Percentiles rank a stretch among this genome's conserved stretches.
Evolutionary conservation across 1,284 basidiomycete species (phyloP).

Genomic region (Porodaedalea pini): DNA sequence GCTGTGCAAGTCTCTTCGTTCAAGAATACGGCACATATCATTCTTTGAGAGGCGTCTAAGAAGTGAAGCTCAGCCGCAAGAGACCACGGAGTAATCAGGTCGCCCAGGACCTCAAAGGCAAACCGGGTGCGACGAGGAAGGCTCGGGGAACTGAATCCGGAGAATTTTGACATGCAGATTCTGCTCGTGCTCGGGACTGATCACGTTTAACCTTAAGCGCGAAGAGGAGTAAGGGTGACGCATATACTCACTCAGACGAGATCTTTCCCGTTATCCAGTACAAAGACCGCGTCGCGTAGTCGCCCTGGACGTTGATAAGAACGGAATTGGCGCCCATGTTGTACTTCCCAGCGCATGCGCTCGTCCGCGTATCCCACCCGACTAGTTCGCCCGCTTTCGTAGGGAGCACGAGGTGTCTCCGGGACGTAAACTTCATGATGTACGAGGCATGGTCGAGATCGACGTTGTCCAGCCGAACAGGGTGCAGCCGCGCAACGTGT

Average conservation of each 20-base stretch:
- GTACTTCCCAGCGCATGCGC: slow-evolving; percentile 9
- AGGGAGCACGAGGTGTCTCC: slow-evolving; percentile 19
- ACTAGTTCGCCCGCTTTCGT: slow-evolving; percentile 16
- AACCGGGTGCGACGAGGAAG: slow-evolving; percentile 11
- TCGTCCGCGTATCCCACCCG: slow-evolving; percentile 17
- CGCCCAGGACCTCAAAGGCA: slow-evolving; percentile 16
- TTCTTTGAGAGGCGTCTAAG: slow-evolving; percentile 16
- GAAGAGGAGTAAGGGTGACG: not conserved
- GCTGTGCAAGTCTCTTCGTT: slow-evolving; percentile 7
- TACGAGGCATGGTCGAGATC: slow-evolving; percentile 21
- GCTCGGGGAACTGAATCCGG: slow-evolving; percentile 21
- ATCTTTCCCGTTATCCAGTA: slow-evolving; percentile 21
- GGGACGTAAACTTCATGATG: slow-evolving; percentile 21
- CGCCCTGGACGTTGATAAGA: slow-evolving; percentile 20
- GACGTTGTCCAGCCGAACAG: slow-evolving; percentile 11
- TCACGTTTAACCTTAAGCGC: not conserved
- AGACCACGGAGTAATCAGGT: slow-evolving; percentile 16
- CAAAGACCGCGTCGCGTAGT: slow-evolving; percentile 18
- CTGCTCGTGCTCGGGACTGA: slow-evolving; percentile 9
- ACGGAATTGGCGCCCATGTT: slow-evolving; percentile 14
- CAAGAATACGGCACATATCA: slow-evolving; percentile 19
- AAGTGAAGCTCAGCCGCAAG: slow-evolving; percentile 19
- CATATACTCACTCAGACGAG: slow-evolving; percentile 15
- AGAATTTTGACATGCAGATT: slow-evolving; percentile 16
- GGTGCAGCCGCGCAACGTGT: slow-evolving; percentile 2